Base-by-base conservation (phyloP, 2,329 filamentous ascomycete species). In the Rosellinia necatrix region DNA sequence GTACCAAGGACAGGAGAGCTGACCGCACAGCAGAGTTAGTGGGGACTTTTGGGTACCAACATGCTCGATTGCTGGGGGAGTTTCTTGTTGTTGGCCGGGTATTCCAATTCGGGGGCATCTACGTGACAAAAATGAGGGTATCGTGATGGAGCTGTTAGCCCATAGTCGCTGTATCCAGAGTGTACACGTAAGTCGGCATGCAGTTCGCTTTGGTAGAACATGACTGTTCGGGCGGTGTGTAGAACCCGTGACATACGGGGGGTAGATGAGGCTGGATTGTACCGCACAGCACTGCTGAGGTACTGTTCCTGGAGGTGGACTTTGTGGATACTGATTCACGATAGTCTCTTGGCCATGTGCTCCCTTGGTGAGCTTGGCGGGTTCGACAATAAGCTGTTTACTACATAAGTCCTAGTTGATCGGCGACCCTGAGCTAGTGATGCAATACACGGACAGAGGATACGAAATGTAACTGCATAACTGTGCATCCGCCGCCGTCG, bases 101-200 rank as follows among this genome's bases (percentile, higher is more conserved):
- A 44, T 37, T 46, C 30, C 13, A 13, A n/a, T 21, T 24, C 42
- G 15, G 38, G 21, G 24, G 41, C 48, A 38, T 53, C 38, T 22
- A 59, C 52, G 19, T 49, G 52, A 17, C 40, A 38, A 59, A 49
- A 57, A 46, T 60, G 60, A 62, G 53, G 60, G 53, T 51, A 62
- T 62, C 57, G 57, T 60, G 60, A 62, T 55, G 57, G 54, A 56
- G 50, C 60, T 53, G 15, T 42, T 27, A 60, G 44, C 48, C 38
- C 42, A 55, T 49, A 49, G 41, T 56, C 29, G 51, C 44, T 62
- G 50, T 56, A 15, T 42, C 22, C 29, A 51, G 43, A 49, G 46
- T 43, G 57, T 52, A 62, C 60, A 62, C 60, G 60, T 62, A 62
- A 30, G 50, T 58, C 54, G 53, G 50, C 60, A 62, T 62, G 58